These are phyloP conservation scores for Tetrapisispora nanseiensis DNA, from an alignment of 805 yeast species.

Conservation along the genomic window DNA sequence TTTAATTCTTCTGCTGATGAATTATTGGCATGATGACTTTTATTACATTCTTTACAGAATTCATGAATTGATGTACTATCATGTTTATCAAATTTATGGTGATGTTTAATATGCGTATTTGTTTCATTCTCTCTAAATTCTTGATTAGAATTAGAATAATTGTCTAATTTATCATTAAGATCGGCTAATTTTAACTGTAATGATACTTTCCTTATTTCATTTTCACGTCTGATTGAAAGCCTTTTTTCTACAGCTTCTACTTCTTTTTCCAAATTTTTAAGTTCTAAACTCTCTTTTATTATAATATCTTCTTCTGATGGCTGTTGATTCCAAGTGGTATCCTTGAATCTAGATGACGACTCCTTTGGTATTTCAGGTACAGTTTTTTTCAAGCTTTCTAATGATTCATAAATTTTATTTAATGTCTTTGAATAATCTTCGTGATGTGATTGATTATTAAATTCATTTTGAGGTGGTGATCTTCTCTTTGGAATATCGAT, in stretches of 20 bases:
- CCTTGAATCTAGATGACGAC: too few species aligned
- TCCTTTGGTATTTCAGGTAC: not conserved
- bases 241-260: conserved; percentile 27
- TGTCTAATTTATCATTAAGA: conserved; percentile 18
- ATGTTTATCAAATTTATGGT: not conserved
- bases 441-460: not conserved
- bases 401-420: conserved; percentile 1
- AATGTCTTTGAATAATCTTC: not conserved
- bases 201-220: conserved; percentile 28
- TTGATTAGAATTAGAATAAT: not conserved
- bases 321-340: not conserved
- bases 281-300: conserved; percentile 28
- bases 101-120: not conserved
- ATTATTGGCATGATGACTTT: not conserved
- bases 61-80: not conserved
- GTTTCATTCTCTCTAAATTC: not conserved
- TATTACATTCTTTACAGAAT: conserved; percentile 1
- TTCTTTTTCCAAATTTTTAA: conserved; percentile 27
- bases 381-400: not conserved
- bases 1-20: conserved; percentile 1
- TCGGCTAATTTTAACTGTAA: conserved; percentile 25
- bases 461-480: not conserved
- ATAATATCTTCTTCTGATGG: conserved; percentile 30
- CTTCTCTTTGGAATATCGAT: conserved; percentile 21
- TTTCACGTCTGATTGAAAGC: conserved; percentile 28